Base-by-base conservation (phyloP, 768 basidiomycete species). In the Russula virescens region DNA sequence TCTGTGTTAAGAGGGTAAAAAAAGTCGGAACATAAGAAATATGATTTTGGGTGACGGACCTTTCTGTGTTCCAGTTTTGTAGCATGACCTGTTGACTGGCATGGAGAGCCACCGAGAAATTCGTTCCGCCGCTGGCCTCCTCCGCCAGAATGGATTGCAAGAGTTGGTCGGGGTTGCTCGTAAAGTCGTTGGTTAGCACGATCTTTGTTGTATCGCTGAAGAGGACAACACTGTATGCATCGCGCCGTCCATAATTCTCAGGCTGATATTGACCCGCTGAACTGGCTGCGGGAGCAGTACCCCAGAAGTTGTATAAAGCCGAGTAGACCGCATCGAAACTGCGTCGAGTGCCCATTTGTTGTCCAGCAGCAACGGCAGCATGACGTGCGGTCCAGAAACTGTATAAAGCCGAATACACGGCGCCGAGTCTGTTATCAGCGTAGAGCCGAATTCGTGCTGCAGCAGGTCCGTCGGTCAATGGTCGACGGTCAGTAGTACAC, bases 161-260 rank as follows among this genome's bases (percentile, higher is more conserved):
- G 26, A 86, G 69, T 23, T 79, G 67, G n/a, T 80, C 75, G 0
- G 84, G 78, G 3, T 75, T 69, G 51, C 79, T 78, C 2, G 69
- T 63, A 48, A 80, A 78, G 63, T 86, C 82, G 60, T 85, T 81
- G 45, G 66, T 60, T 28, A 82, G 55, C 7, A 70, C 71, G 6
- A 34, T 61, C 8, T 45, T 40, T 2, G 72, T 51, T 0, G 1
- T 6, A 18, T 70, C 53, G 52, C 79, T 68, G 63, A 85, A 85
- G 25, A 83, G 66, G n/a, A 84, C 60, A 49, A 86, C 75, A 8
- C 81, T 83, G 63, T 86, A 86, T 1, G 85, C 75, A 62, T 86
- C 85, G 45, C 77, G 71, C 19, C 81, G 76, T 19, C 55, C 55
- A 11, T 8, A 3, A 31, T 31, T 8, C 5, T 10, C 9, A 21